Base-by-base conservation (phyloP, 352 stramenopile genomes). In the Globisporangium canariense region DNA sequence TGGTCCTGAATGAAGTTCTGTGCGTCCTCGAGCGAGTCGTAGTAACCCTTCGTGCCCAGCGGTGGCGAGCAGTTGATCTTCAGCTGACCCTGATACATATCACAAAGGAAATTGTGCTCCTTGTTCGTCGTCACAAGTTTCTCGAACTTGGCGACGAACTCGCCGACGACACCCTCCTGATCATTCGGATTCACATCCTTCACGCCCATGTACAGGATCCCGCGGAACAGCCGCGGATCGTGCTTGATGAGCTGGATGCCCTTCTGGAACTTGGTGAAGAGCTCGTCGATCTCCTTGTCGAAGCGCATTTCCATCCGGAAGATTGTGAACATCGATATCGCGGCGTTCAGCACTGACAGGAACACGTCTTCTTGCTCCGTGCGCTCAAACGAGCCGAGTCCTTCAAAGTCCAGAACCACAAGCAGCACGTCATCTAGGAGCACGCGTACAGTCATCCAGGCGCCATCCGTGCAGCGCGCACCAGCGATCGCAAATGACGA, bases 391-490 rank as follows among this genome's bases (percentile, higher is more conserved):
- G 82, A 91, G 0, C 82, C 81, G 2, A 91, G 62, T 2, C 84
- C 84, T 78, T 91, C 84, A 63, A 93, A 93, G 58, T 93, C 82
- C 18, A 93, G 65, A 10, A 91, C 77, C n/a, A 93, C 73, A 59
- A 93, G 61, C 45, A 93, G 58, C 4, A 85, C 66, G 36, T 77
- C 55, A 11, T 71, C 43, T 4, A 68, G 47, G 25, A 91, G 46
- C 0, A 88, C 58, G 1, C 76, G 74, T 10, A 87, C 25, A 0
- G 70, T 77, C 79, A 90, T 87, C 79, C 82, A 91, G 2, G 79
- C 79, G 3, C 82, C 82, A 68, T 91, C 78, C 0, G 79, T 89
- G 56, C 81, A 89, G 13, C 79, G 74, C 10, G 75, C 74, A 16
- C 79, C 81, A 58, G 81, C 67, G 54, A 88, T 91, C 3, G 81